Percentiles rank a stretch among this genome's conserved stretches.
Evolutionary conservation across 257 asterid genomes (phyloP).

Genomic region (Solanum megistacrolobum): DNA sequence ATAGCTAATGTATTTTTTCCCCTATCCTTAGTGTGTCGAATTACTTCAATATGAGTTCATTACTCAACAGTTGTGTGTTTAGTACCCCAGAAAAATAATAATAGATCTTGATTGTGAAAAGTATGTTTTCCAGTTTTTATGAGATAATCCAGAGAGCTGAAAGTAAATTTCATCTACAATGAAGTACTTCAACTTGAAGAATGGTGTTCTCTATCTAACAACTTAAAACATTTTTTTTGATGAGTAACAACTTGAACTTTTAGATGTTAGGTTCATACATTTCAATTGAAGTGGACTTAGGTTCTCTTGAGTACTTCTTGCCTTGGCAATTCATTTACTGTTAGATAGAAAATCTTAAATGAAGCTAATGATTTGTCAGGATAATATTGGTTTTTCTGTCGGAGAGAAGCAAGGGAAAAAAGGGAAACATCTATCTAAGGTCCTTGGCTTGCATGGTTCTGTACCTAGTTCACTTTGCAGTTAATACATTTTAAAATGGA

Average conservation of each 20-base stretch:
- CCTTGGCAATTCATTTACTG: background rate
- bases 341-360: background rate
- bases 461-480: background rate
- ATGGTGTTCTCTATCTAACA: background rate
- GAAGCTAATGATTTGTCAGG: background rate
- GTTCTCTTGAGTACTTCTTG: background rate
- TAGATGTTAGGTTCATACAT: background rate
- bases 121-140: background rate
- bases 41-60: background rate
- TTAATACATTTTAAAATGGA: background rate
- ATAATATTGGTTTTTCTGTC: background rate
- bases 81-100: background rate
- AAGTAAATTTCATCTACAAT: background rate
- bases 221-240: background rate
- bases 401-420: background rate
- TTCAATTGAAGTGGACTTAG: background rate
- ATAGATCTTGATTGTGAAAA: background rate
- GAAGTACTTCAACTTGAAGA: background rate
- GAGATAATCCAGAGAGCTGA: background rate
- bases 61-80: background rate
- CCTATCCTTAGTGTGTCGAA: background rate
- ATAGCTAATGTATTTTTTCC: background rate
- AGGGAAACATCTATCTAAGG: background rate
- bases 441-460: background rate
- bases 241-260: background rate